Percentiles rank a stretch among this genome's conserved stretches.
These are phyloP conservation scores for Ustulina deusta DNA, from an alignment of 2,329 filamentous ascomycete genomes.

Conservation along the genomic window DNA sequence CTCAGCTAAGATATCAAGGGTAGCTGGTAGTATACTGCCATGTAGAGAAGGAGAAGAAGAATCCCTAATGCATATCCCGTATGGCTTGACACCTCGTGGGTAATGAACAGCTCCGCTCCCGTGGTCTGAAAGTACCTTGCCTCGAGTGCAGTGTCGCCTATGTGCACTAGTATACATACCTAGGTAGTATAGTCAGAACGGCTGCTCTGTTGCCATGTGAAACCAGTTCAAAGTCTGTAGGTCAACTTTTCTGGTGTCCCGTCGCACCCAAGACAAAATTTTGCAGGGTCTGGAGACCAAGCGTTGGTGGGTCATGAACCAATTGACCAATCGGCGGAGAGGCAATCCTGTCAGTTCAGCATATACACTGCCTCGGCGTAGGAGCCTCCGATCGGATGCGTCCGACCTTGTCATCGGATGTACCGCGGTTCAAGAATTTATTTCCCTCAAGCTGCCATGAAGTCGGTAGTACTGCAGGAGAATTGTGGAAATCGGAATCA, in stretches of 20 bases:
- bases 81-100: background rate
- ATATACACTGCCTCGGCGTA: slow-evolving; percentile 45
- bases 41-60: background rate
- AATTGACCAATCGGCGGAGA: slow-evolving; percentile 47
- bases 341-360: slow-evolving; percentile 20
- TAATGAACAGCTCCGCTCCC: background rate
- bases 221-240: slow-evolving; percentile 45
- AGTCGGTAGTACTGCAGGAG: too few species aligned
- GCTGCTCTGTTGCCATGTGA: slow-evolving; percentile 36
- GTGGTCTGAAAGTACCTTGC: slow-evolving; percentile 16
- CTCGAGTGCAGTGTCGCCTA: too few species aligned
- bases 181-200: background rate
- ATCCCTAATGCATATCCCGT: background rate
- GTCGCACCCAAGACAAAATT: slow-evolving; percentile 46
- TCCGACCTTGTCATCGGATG: slow-evolving; percentile 32
- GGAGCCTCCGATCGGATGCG: slow-evolving; percentile 35
- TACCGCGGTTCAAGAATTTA: slow-evolving; percentile 25
- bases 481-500: background rate
- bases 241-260: slow-evolving; percentile 42
- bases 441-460: slow-evolving; percentile 33
- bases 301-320: slow-evolving; percentile 36
- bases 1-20: background rate
- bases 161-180: too few species aligned
- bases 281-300: slow-evolving; percentile 51
- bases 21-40: background rate